Base-by-base conservation (phyloP, 2,329 filamentous ascomycete genomes). In the Clarireedia monteithiana region DNA sequence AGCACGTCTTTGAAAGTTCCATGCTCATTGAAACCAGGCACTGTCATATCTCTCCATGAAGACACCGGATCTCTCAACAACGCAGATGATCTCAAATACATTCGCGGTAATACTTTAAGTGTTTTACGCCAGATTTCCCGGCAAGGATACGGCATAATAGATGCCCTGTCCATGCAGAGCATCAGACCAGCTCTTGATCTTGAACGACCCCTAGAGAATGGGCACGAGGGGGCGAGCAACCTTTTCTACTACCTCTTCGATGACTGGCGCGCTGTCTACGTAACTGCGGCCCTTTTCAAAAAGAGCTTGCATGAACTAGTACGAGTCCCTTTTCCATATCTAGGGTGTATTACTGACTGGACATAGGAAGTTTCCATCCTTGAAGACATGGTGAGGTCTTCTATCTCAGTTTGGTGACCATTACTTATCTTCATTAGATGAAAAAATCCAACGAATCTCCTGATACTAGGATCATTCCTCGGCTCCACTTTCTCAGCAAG, bases 1-100 rank as follows among this genome's bases (percentile, higher is more conserved):
- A n/a, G 26, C 9, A 17, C 15, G 34, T 49, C 7, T 3, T n/a
- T 6, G 10, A n/a, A 14, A 26, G 23, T 14, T 44, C 17, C n/a
- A 15, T 10, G 5, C n/a, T 27, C 24, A 48, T n/a, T 15, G 46
- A 27, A 20, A 23, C 7, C 52, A 81, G 83, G 81, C 60, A 89
- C 86, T 0, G 78, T 89, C 39, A 78, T 90, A 53, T 85, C 85
- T 0, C 81, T 90, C 42, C 81, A 87, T 56, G 86, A 89, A 66
- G 72, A 75, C 50, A 77, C 77, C 6, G 63, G 56, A 4, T 9
- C 66, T 6, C 63, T 69, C 38, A 69, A 71, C 7, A 55, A 58
- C 63, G 2, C 60, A 58, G 48, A 46, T 17, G 24, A 70, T 63
- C 68, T 64, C 48, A 39, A 55, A 48, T 9, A 58, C 60, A 30